phyloP scores from a whole-genome alignment of 805 yeast genomes.

The Candida fluviatilis region DNA sequence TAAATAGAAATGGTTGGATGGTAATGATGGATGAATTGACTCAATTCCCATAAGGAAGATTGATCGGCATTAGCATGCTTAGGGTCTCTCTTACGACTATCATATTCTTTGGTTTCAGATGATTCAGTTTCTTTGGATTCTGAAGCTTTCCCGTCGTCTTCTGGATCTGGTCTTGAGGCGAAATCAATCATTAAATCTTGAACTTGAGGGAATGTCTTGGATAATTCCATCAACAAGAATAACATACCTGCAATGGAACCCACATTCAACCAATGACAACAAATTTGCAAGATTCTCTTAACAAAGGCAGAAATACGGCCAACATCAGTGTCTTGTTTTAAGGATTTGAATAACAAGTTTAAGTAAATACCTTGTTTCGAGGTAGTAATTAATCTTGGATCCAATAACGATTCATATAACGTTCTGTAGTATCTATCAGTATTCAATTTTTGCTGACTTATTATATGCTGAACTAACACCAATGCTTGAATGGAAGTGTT shows the following conservation, averaged over 20 bases:
- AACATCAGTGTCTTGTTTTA: conserved; percentile 59
- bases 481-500: conserved; percentile 92
- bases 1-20: conserved; percentile 90
- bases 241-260: conserved; percentile 88
- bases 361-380: conserved; percentile 92
- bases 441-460: conserved; percentile 53
- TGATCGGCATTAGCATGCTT: conserved; percentile 77
- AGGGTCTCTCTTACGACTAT: conserved; percentile 91
- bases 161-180: conserved; percentile 44
- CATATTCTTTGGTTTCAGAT: conserved; percentile 43
- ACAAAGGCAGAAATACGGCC: conserved; percentile 83
- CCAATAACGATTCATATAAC: conserved; percentile 83
- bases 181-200: conserved; percentile 55
- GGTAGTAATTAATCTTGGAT: conserved; percentile 75
- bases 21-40: conserved; percentile 70
- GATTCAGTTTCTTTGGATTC: conserved; percentile 17
- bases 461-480: conserved; percentile 77
- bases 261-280: conserved; percentile 79
- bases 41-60: conserved; percentile 84
- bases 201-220: conserved; percentile 60
- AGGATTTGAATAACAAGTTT: conserved; percentile 77
- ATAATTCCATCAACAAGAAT: conserved; percentile 65
- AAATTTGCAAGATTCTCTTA: conserved; percentile 82
- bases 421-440: conserved; percentile 78
- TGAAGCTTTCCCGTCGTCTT: conserved; percentile 25